Percentiles rank a stretch among this genome's conserved stretches.
Evolutionary conservation across 2,329 filamentous ascomycete species (phyloP).

Genomic region (Cercospora berteroae): DNA sequence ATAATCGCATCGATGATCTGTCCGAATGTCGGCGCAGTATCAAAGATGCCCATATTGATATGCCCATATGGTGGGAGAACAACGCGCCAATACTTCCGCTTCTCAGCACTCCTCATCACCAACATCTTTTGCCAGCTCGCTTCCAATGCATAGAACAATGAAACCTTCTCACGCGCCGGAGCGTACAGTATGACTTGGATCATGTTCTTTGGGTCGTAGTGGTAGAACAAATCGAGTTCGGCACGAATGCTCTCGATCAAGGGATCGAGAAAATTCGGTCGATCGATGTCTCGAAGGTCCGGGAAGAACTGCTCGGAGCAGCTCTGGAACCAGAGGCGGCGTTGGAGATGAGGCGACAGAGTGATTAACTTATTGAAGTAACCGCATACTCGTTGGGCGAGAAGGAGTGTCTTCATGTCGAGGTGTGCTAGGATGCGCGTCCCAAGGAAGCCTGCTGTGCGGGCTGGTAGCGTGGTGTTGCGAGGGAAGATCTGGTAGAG

Average conservation of each 20-base stretch:
- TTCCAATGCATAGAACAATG: background rate
- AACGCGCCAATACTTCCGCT: background rate
- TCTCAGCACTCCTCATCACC: slow-evolving; percentile 5
- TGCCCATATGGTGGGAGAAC: background rate
- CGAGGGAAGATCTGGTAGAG: slow-evolving; percentile 5
- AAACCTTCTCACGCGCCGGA: background rate
- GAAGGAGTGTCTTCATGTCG: slow-evolving; percentile 5
- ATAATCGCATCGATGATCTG: background rate
- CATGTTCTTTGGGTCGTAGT: background rate
- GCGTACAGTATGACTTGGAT: background rate
- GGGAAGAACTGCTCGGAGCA: background rate
- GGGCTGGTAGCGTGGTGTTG: background rate
- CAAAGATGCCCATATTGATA: background rate
- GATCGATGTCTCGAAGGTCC: background rate
- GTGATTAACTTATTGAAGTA: background rate
- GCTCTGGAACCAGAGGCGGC: slow-evolving; percentile 6
- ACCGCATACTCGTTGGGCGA: background rate
- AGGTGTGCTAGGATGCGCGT: background rate
- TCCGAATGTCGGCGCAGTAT: background rate
- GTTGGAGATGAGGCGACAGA: background rate
- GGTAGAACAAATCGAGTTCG: slow-evolving; percentile 4
- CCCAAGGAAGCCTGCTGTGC: background rate
- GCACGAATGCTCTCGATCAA: background rate
- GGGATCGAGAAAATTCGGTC: background rate
- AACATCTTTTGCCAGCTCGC: slow-evolving; percentile 9